These are phyloP conservation scores for Podospora pseudoanserina DNA, from an alignment of 495 filamentous ascomycete species.

Conservation along the genomic window DNA sequence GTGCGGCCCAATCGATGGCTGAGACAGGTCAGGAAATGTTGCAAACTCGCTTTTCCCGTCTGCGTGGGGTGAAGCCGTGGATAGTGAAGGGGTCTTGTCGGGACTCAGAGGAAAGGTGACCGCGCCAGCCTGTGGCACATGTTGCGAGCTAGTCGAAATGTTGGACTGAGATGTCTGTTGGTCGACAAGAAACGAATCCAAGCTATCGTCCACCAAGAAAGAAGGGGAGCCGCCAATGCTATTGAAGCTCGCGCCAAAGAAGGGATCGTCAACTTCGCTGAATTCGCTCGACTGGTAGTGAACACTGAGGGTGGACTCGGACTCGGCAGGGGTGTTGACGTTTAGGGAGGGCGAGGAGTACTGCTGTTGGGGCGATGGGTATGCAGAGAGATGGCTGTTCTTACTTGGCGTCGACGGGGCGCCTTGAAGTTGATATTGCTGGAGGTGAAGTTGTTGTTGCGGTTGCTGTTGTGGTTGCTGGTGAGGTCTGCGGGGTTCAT, in stretches of 20 bases:
- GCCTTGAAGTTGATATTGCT: neutral
- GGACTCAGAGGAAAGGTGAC: conserved; percentile 31
- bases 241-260: conserved; percentile 40
- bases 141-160: conserved; percentile 7
- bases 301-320: conserved; percentile 36
- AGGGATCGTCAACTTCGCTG: conserved; percentile 42
- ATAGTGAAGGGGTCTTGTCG: conserved; percentile 35
- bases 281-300: conserved; percentile 43
- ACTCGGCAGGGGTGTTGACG: conserved; percentile 44
- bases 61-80: conserved; percentile 28
- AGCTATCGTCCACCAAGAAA: conserved; percentile 33
- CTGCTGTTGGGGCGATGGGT: conserved; percentile 35
- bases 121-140: conserved; percentile 15
- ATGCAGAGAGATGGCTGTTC: conserved; percentile 37
- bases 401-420: conserved; percentile 23
- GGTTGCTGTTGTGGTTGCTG: conserved; percentile 14
- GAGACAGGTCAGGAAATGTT: conserved; percentile 17
- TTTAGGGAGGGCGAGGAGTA: conserved; percentile 39
- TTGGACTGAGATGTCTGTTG: conserved; percentile 15
- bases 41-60: conserved; percentile 18
- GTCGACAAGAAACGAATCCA: conserved; percentile 11
- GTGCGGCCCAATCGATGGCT: conserved; percentile 20
- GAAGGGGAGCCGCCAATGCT: conserved; percentile 31
- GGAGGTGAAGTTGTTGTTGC: neutral
- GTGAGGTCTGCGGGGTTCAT: conserved; percentile 28